Evolutionary conservation across 306 rosid genomes (phyloP), one percentile per base, ranked within the genome.

Genomic region (Prosopis cineraria): DNA sequence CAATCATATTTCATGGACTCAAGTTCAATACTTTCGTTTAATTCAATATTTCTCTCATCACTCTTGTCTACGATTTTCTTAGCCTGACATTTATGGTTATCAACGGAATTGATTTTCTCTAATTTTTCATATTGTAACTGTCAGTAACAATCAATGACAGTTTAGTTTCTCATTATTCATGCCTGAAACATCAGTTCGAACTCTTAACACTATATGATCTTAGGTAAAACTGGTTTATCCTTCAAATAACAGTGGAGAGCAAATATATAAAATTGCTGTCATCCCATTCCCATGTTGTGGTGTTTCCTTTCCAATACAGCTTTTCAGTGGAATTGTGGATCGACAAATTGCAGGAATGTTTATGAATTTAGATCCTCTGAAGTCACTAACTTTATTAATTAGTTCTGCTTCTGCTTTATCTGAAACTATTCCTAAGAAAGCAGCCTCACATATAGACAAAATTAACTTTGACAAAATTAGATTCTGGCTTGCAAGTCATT

Each of bases 1-100:
- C 68, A 73, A 52, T 31, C 64, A 37, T 22, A 60, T 43, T 71
- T 82, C 69, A 48, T 31, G 66, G 30, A 59, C 69, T 34, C 68
- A 19, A n/a, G 22, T 43, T 78, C 36, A 60, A 59, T 47, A 58
- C 34, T 40, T 33, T 75, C 17, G 24, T 81, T 78, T 27, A 68
- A 16, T 31, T 37, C 30, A 39, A 16, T 20, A 30, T 43, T 43
- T 43, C 52, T 36, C 58, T 78, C 53, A 11, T 71, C 50, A 45
- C 25, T 31, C 17, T 31, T 33, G 6, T 48, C 44, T 50, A 19
- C 19, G 33, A 71, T 55, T 52, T 3, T 20, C 24, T 13, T 25
- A 5, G 5, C 47, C 64, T 44, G 58, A 25, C 30, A 24, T 68
- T 6, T 17, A 10, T 16, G 13, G 20, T 48, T 20, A 48, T 70